These are phyloP conservation scores for Aspergillus sp. DNA, from an alignment of 2,329 filamentous ascomycete genomes.

Conservation along the genomic window DNA sequence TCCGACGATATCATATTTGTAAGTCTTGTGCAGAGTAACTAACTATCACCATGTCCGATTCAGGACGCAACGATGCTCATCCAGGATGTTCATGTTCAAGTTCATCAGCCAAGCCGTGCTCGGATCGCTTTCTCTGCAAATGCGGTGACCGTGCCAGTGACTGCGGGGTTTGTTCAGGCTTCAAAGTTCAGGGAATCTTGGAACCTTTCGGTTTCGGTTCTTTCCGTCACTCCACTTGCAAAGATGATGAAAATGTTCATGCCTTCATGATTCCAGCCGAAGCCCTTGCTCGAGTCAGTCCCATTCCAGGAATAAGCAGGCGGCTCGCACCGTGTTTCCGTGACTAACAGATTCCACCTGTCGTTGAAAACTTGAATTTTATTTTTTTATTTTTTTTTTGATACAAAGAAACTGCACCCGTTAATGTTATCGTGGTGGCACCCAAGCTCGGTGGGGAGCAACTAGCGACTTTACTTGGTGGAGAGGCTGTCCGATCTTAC, in stretches of 20 bases:
- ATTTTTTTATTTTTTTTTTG: too few relatives aligned
- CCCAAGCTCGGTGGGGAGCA: not conserved
- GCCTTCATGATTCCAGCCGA: too few relatives aligned
- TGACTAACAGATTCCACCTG: constrained; percentile 5
- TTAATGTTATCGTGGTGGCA: too few relatives aligned
- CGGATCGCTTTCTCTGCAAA: not conserved
- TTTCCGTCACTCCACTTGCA: not conserved
- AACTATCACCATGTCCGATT: too few relatives aligned
- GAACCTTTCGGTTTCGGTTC: constrained; percentile 1
- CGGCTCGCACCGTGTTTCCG: not conserved
- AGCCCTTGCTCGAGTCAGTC: too few relatives aligned
- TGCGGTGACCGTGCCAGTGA: not conserved
- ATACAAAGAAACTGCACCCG: not conserved
- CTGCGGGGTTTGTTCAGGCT: constrained; percentile 8
- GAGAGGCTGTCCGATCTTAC: not conserved
- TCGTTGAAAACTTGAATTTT: not conserved
- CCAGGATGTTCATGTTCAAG: too few relatives aligned
- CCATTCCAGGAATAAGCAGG: too few relatives aligned
- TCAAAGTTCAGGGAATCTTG: not conserved
- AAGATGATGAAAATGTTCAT: too few relatives aligned
- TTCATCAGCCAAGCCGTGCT: not conserved
- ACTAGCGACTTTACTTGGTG: too few relatives aligned
- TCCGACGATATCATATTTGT: too few relatives aligned
- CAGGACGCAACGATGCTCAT: too few relatives aligned
- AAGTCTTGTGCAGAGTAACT: too few relatives aligned